Conservation (phyloP, 2,329 filamentous ascomycete genomes). For the Beauveria medogensis region DNA sequence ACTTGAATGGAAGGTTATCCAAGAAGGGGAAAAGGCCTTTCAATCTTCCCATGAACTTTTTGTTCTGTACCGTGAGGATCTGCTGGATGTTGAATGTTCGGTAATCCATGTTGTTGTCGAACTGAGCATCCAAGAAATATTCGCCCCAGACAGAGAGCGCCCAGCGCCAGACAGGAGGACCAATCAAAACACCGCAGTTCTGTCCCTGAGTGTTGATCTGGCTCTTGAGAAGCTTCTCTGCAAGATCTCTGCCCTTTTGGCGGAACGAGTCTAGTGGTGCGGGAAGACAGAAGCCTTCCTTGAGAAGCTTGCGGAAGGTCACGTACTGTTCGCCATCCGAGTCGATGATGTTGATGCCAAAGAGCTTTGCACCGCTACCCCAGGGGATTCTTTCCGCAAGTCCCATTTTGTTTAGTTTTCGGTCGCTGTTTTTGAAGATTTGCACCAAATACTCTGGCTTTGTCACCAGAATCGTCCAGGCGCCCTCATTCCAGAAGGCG, state of each 20-base stretch:
- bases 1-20: not conserved
- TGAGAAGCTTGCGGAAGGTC: not conserved
- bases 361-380: not conserved
- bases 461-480: not conserved
- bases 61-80: not conserved
- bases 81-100: not conserved
- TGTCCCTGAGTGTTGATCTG: not conserved
- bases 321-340: not conserved
- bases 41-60: not conserved
- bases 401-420: not conserved
- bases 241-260: not conserved
- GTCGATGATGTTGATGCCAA: conserved; percentile 4
- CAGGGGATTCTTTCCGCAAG: not conserved
- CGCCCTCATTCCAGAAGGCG: not conserved
- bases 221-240: not conserved
- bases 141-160: conserved; percentile 1
- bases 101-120: not conserved
- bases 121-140: conserved; percentile 3
- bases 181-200: not conserved
- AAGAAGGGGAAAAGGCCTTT: conserved; percentile 1
- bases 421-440: not conserved
- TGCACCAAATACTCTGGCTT: conserved; percentile 3
- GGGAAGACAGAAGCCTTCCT: not conserved
- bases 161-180: not conserved
- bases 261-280: not conserved